Evolutionary conservation across 2,329 filamentous ascomycete species (phyloP).

Genomic region (Fusarium robinianum): DNA sequence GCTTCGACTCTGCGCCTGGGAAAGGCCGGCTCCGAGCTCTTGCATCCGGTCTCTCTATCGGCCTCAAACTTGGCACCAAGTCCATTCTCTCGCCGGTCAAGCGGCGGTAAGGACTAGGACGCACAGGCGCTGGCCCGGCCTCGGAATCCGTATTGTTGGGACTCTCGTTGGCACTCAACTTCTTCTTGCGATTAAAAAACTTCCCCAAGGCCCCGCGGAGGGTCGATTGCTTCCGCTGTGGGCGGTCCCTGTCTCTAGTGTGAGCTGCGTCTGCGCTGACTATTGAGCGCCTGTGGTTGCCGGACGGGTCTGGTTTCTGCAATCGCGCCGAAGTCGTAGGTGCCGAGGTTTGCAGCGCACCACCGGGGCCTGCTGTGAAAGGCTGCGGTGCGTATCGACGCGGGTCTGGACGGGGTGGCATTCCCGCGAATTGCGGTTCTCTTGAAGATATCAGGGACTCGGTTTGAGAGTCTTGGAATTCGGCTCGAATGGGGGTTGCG

Average conservation of each 20-base stretch:
- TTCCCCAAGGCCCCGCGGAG: conserved; percentile 60
- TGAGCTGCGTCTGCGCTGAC: conserved; percentile 44
- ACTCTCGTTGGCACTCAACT: conserved; percentile 36
- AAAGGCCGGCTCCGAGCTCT: conserved; percentile 48
- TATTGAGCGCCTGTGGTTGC: conserved; percentile 52
- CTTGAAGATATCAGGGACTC: conserved; percentile 14
- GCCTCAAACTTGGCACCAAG: conserved; percentile 17
- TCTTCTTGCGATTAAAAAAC: conserved; percentile 63
- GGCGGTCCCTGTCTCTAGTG: conserved; percentile 36
- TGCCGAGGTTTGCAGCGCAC: conserved; percentile 13
- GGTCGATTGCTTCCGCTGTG: conserved; percentile 61
- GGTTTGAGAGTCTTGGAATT: conserved; percentile 28
- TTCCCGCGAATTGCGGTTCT: conserved; percentile 15
- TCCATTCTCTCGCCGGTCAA: conserved; percentile 25
- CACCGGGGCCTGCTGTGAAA: conserved; percentile 20
- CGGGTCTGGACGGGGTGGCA: conserved; percentile 25
- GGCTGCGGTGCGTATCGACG: conserved; percentile 18
- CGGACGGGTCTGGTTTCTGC: conserved; percentile 40
- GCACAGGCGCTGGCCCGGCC: conserved; percentile 29
- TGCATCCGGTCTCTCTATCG: conserved; percentile 30
- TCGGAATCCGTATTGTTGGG: conserved; percentile 32
- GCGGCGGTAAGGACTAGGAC: conserved; percentile 31
- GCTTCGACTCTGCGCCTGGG: conserved; percentile 50
- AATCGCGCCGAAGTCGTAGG: conserved; percentile 20
- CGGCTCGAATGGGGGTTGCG: conserved; percentile 39